These are phyloP conservation scores for Macadamia tetraphylla DNA, from an alignment of 164 flowering plant genomes.

Conservation along the genomic window DNA sequence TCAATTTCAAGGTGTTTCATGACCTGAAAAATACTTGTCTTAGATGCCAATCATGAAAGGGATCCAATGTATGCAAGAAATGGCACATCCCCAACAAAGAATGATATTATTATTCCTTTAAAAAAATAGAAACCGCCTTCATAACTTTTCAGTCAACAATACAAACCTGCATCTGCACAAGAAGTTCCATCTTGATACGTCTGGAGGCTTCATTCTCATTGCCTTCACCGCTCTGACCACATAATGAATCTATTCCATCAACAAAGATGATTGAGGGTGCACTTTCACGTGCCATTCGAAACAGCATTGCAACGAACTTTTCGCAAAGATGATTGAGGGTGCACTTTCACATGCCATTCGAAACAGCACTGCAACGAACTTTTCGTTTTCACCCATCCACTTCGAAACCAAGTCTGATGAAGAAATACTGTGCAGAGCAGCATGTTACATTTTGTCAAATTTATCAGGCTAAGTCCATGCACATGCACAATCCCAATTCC, in stretches of 20 bases:
- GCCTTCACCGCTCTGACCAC: conserved; percentile 96
- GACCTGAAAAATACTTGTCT: no score
- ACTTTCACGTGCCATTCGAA: conserved; percentile 98
- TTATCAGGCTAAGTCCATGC: background rate
- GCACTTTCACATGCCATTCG: conserved; percentile 98
- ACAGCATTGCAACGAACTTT: conserved; percentile 91
- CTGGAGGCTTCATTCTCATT: conserved; percentile 99
- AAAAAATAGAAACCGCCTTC: background rate
- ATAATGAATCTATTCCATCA: conserved; percentile 95
- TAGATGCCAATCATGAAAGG: no score
- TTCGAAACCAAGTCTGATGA: conserved; percentile 97
- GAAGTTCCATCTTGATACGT: conserved; percentile 92
- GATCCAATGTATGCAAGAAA: no score
- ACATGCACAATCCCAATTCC: no score
- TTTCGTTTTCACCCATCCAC: conserved; percentile 99
- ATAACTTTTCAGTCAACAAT: conserved; percentile 1
- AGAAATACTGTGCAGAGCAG: conserved; percentile 60
- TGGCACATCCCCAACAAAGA: background rate
- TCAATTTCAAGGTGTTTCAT: no score
- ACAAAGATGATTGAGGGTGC: conserved; percentile 91
- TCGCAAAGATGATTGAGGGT: conserved; percentile 96
- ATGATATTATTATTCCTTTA: no score
- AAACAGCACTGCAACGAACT: conserved; percentile 89
- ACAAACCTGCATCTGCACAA: conserved; percentile 98
- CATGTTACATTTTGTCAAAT: conserved; percentile 9